Conservation (phyloP, 2,329 filamentous ascomycete species). For the Penicillium sp. region DNA sequence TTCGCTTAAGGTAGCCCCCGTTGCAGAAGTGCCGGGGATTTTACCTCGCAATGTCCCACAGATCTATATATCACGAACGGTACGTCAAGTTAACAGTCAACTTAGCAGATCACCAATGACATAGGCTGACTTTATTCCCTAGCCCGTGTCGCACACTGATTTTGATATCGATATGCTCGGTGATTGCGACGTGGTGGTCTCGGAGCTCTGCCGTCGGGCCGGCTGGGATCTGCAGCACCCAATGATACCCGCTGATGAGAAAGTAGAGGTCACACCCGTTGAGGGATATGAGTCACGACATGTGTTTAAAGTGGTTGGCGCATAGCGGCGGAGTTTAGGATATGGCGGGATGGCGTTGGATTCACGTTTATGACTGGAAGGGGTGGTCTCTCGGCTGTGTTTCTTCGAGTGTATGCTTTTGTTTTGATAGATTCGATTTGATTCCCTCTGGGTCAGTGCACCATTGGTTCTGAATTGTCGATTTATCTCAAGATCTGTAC, state of each 20-base stretch:
- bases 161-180: conserved; percentile 97
- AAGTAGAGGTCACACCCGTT: conserved; percentile 52
- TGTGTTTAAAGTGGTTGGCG: conserved; percentile 38
- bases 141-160: conserved; percentile 79
- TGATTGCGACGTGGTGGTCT: conserved; percentile 85
- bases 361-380: conserved; percentile 14
- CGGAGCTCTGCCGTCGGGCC: conserved; percentile 74
- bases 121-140: conserved; percentile 9
- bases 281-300: conserved; percentile 47
- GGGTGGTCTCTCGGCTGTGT: conserved; percentile 3
- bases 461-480: neutral
- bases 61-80: conserved; percentile 79
- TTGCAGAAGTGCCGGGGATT: conserved; percentile 82
- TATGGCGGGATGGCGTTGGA: conserved; percentile 27
- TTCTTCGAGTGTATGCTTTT: conserved; percentile 3
- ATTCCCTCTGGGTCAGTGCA: neutral
- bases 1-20: conserved; percentile 89
- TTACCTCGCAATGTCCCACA: conserved; percentile 76
- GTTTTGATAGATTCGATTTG: conserved; percentile 5
- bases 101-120: no score
- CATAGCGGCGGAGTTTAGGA: conserved; percentile 37
- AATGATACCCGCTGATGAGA: conserved; percentile 68
- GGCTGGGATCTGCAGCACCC: conserved; percentile 77
- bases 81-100: conserved; percentile 34
- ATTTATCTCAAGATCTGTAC: neutral